Conservation (phyloP, 2,329 filamentous ascomycete species). For the Colletotrichum sp. region DNA sequence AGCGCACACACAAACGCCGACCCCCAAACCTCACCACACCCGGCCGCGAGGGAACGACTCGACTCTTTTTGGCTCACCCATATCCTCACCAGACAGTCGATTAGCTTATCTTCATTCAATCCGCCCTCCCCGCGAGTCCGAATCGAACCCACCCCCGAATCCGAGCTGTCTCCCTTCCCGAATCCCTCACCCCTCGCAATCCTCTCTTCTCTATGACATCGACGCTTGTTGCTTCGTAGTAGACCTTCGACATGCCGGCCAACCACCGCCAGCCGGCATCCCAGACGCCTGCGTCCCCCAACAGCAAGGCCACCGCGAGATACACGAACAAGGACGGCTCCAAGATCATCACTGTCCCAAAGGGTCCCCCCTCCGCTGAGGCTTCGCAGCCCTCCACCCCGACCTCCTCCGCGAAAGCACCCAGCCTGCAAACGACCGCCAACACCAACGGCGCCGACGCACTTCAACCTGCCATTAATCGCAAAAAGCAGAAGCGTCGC, state of each 20-base stretch:
- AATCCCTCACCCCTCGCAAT: conserved; percentile 1
- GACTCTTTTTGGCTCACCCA: background rate
- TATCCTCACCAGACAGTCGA: background rate
- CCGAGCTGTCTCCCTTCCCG: background rate
- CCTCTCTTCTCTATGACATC: conserved; percentile 42
- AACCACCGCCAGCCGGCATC: conserved; percentile 56
- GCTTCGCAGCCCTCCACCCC: conserved; percentile 59
- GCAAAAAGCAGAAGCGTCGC: conserved; percentile 94
- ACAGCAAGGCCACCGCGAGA: conserved; percentile 59
- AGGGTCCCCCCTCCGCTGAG: conserved; percentile 54
- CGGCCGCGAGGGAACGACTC: background rate
- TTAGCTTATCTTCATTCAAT: background rate
- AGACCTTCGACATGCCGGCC: conserved; percentile 52
- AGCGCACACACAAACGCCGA: conserved; percentile 18
- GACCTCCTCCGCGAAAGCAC: conserved; percentile 43
- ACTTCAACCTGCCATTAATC: conserved; percentile 68
- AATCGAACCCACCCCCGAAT: conserved; percentile 4
- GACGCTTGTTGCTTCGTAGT: conserved; percentile 32
- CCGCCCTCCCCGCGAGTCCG: background rate
- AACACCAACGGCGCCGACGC: conserved; percentile 25
- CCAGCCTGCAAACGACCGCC: conserved; percentile 27
- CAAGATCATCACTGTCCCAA: conserved; percentile 71
- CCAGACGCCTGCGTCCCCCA: conserved; percentile 56
- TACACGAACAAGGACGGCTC: conserved; percentile 73
- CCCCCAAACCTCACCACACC: background rate